These are phyloP conservation scores for Talaromyces atroroseus DNA, from an alignment of 2,329 filamentous ascomycete genomes.

Conservation along the genomic window DNA sequence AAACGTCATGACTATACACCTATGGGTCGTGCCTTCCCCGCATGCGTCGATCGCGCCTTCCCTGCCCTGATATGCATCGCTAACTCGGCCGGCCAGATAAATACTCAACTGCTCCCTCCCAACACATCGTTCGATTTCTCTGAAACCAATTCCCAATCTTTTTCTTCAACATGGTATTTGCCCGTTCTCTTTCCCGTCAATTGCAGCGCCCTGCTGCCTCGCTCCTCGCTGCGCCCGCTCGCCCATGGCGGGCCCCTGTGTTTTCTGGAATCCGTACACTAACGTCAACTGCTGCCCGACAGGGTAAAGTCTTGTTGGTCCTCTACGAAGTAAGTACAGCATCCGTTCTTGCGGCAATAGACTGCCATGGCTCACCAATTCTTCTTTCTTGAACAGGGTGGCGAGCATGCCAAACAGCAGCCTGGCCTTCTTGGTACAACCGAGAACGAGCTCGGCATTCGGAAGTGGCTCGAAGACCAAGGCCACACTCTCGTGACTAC, in stretches of 20 bases:
- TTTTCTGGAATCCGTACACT: conserved; percentile 55
- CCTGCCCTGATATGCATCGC: not conserved
- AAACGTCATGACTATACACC: not conserved
- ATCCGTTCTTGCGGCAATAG: conserved; percentile 17
- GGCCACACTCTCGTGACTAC: conserved; percentile 96
- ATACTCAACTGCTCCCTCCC: not conserved
- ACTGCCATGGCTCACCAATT: not conserved
- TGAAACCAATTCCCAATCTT: not conserved
- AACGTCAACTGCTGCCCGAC: conserved; percentile 59
- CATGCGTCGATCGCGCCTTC: conserved; percentile 1
- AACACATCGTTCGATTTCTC: not conserved
- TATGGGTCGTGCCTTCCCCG: not conserved
- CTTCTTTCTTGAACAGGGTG: conserved; percentile 46
- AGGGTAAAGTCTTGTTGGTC: conserved; percentile 94
- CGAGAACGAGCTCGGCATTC: conserved; percentile 95
- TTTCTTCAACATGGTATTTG: conserved; percentile 56
- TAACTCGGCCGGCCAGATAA: not conserved
- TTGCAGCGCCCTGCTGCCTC: conserved; percentile 51
- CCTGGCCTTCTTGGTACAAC: conserved; percentile 88
- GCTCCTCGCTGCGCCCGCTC: conserved; percentile 39
- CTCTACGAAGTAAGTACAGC: conserved; percentile 71
- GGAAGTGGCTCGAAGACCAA: conserved; percentile 95
- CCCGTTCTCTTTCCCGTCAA: conserved; percentile 54
- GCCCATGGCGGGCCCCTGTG: conserved; percentile 28
- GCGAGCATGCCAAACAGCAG: conserved; percentile 81